Evolutionary conservation across 805 yeast genomes (phyloP).

Genomic region (Nakazawaea sp.): DNA sequence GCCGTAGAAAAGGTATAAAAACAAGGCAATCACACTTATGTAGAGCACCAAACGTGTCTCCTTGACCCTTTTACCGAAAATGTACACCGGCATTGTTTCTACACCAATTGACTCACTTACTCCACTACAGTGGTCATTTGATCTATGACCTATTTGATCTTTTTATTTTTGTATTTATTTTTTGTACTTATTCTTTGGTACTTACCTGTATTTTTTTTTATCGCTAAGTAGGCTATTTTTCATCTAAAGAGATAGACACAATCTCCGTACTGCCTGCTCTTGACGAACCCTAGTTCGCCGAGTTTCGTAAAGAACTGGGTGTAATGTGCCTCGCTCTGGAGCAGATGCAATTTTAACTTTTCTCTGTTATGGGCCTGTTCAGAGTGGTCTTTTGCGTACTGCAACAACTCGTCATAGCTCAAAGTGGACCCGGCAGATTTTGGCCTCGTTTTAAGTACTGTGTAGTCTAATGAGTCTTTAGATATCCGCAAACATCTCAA

Average conservation of each 20-base stretch:
- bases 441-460: not conserved
- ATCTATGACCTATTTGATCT: too few species aligned
- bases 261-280: not conserved
- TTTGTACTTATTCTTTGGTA: too few species aligned
- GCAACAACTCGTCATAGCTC: constrained; percentile 3
- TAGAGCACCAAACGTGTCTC: not conserved
- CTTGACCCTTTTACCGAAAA: not conserved
- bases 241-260: not conserved
- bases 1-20: not conserved
- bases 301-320: constrained; percentile 3
- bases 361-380: not conserved
- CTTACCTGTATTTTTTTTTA: not conserved
- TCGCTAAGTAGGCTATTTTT: too few species aligned
- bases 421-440: not conserved
- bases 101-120: too few species aligned
- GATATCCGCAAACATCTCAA: not conserved
- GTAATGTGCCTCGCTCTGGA: constrained; percentile 2
- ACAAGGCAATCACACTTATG: not conserved
- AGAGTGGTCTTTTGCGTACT: constrained; percentile 4
- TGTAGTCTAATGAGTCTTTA: not conserved
- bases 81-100: not conserved
- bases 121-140: too few species aligned
- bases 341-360: not conserved
- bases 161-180: too few species aligned
- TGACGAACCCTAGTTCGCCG: constrained; percentile 9